A percentile compares a stretch with the other conserved stretches of the same genome.
Evolutionary conservation across 2,329 filamentous ascomycete species (phyloP).

Genomic region (Fusarium compactum): DNA sequence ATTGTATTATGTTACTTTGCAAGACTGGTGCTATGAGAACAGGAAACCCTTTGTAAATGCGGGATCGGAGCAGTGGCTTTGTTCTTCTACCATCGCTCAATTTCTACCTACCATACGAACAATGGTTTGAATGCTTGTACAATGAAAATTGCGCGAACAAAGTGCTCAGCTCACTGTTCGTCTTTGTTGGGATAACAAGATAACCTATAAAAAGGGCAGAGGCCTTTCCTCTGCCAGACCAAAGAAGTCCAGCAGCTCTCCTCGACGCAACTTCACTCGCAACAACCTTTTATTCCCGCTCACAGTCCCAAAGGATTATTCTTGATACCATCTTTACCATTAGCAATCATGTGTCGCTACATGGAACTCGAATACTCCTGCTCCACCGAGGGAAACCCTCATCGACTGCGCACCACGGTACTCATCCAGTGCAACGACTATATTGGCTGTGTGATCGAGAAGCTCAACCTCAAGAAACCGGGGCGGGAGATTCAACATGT

Average conservation of each 20-base stretch:
- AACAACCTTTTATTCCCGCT: not conserved
- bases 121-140: too few species aligned
- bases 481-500: not conserved
- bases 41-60: not conserved
- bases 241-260: not conserved
- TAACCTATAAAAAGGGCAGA: not conserved
- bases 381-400: not conserved
- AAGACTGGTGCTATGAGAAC: not conserved
- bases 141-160: not conserved
- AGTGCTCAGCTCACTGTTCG: not conserved
- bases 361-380: conserved; percentile 27
- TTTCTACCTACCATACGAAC: not conserved
- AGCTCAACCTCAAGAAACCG: not conserved
- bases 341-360: conserved; percentile 19
- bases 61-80: not conserved
- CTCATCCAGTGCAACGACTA: conserved; percentile 11
- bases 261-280: not conserved
- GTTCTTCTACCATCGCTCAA: not conserved
- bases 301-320: not conserved
- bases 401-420: conserved; percentile 6
- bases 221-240: fast-evolving
- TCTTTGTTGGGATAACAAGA: not conserved
- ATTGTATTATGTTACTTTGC: not conserved
- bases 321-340: not conserved
- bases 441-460: conserved; percentile 1